Percentiles rank a stretch among this genome's conserved stretches.
phyloP scores from a whole-genome alignment of 2,329 filamentous ascomycete species.

The Cercospora canescens region DNA sequence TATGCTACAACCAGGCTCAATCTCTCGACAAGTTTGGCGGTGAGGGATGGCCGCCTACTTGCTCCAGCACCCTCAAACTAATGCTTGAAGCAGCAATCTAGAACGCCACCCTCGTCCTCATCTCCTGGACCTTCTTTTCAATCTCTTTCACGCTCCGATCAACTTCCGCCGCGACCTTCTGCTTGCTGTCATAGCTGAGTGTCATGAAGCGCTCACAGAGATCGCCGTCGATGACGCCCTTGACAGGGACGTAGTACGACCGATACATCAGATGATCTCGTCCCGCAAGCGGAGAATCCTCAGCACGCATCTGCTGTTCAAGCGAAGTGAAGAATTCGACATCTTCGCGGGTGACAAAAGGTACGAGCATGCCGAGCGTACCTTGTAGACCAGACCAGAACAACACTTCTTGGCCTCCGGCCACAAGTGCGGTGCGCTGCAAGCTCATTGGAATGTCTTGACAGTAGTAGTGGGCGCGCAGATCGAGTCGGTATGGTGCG shows the following conservation, averaged over 20 bases:
- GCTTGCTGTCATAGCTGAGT: slow-evolving; percentile 83
- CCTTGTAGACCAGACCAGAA: slow-evolving; percentile 95
- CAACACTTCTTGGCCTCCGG: slow-evolving; percentile 86
- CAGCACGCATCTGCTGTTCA: slow-evolving; percentile 81
- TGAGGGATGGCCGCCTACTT: background rate
- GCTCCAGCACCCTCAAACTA: background rate
- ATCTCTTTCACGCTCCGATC: slow-evolving; percentile 90
- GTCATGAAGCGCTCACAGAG: slow-evolving; percentile 89
- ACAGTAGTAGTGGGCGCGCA: slow-evolving; percentile 85
- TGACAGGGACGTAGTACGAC: slow-evolving; percentile 93
- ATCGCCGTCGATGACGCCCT: slow-evolving; percentile 95
- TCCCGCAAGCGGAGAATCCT: slow-evolving; percentile 85
- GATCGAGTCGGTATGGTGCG: slow-evolving; percentile 76
- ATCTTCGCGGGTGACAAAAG: slow-evolving; percentile 88
- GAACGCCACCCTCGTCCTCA: slow-evolving; percentile 41
- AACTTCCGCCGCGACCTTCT: slow-evolving; percentile 89
- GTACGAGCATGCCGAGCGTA: slow-evolving; percentile 88
- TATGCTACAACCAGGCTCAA: background rate
- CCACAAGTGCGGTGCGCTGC: slow-evolving; percentile 83
- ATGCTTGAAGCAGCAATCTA: slow-evolving; percentile 16
- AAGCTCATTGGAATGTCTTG: slow-evolving; percentile 92
- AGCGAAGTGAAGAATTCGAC: slow-evolving; percentile 97
- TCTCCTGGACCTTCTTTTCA: slow-evolving; percentile 77
- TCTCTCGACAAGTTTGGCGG: background rate
- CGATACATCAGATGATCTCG: slow-evolving; percentile 95